These are phyloP conservation scores for Porpolomopsis calyptriformis DNA, from an alignment of 768 basidiomycete species.

Conservation along the genomic window DNA sequence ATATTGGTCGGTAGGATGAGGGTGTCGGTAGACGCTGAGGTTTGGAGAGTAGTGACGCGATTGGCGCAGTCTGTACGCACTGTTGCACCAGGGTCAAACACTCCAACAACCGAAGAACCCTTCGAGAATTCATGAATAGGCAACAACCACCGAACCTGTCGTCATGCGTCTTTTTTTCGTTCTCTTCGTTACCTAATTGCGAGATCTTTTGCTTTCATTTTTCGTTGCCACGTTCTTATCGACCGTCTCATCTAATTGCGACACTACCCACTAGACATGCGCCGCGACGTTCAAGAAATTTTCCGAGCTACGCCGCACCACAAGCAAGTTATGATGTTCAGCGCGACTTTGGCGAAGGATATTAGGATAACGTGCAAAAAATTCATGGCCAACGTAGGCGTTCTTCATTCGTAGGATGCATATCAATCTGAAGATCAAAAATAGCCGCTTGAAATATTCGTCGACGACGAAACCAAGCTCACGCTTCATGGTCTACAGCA, in stretches of 20 bases:
- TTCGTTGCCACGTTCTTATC: constrained; percentile 39
- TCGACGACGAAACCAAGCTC: constrained; percentile 97
- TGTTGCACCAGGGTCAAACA: constrained; percentile 12
- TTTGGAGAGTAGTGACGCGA: constrained; percentile 8
- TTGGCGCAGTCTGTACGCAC: constrained; percentile 8
- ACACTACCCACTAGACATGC: constrained; percentile 91
- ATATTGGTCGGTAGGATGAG: constrained; percentile 28
- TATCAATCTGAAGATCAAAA: neutral
- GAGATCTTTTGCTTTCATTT: constrained; percentile 17
- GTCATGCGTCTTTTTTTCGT: constrained; percentile 13
- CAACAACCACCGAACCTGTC: constrained; percentile 28
- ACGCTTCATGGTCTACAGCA: constrained; percentile 98
- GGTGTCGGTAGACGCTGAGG: constrained; percentile 26
- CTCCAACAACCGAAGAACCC: constrained; percentile 19
- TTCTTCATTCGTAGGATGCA: neutral
- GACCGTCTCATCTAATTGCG: constrained; percentile 55
- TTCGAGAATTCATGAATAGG: constrained; percentile 25
- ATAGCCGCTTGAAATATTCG: constrained; percentile 97
- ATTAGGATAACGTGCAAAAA: constrained; percentile 98
- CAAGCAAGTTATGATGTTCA: constrained; percentile 99
- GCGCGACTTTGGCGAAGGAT: constrained; percentile 94
- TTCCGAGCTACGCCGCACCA: constrained; percentile 98
- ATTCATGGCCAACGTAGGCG: constrained; percentile 94
- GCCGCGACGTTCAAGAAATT: constrained; percentile 99
- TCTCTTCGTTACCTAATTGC: constrained; percentile 14